Percentiles rank a stretch among this genome's conserved stretches.
Evolutionary conservation across 352 stramenopile species (phyloP).

Genomic region (Albugo laibachii): DNA sequence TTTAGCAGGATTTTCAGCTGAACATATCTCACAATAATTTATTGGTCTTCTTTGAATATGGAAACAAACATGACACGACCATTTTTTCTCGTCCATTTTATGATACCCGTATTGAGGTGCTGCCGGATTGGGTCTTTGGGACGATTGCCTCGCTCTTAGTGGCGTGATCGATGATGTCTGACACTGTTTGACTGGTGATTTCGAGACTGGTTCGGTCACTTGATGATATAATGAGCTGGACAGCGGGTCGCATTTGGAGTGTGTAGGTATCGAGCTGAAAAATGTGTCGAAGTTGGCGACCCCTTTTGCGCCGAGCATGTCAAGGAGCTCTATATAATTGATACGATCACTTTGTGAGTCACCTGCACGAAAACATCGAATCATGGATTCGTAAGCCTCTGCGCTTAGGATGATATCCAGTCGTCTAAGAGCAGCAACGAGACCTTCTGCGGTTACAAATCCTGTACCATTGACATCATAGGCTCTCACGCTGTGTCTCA

Average conservation of each 20-base stretch:
- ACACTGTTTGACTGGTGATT: neutral
- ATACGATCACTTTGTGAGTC: too few relatives aligned
- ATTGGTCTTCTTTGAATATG: slow-evolving; percentile 33
- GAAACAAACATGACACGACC: slow-evolving; percentile 51
- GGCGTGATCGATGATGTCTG: neutral
- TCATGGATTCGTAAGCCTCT: neutral
- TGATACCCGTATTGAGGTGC: too few relatives aligned
- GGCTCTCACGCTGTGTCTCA: slow-evolving; percentile 16
- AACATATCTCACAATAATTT: slow-evolving; percentile 46
- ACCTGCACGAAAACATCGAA: too few relatives aligned
- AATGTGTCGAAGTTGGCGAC: too few relatives aligned
- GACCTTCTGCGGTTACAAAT: slow-evolving; percentile 41
- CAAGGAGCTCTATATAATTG: too few relatives aligned
- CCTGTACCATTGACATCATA: slow-evolving; percentile 41
- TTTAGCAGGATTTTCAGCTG: slow-evolving; percentile 37
- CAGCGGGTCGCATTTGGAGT: slow-evolving; percentile 3
- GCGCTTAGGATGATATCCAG: slow-evolving; percentile 17
- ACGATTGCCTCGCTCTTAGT: neutral
- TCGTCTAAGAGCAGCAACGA: slow-evolving; percentile 37
- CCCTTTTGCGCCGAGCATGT: too few relatives aligned
- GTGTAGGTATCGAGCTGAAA: neutral
- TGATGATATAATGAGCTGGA: neutral
- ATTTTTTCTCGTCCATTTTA: slow-evolving; percentile 5
- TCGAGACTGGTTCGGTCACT: neutral
- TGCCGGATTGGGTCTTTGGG: too few relatives aligned